Evolutionary conservation across 2,329 filamentous ascomycete genomes (phyloP).

Genomic region (Ophiocordyceps sinensis): DNA sequence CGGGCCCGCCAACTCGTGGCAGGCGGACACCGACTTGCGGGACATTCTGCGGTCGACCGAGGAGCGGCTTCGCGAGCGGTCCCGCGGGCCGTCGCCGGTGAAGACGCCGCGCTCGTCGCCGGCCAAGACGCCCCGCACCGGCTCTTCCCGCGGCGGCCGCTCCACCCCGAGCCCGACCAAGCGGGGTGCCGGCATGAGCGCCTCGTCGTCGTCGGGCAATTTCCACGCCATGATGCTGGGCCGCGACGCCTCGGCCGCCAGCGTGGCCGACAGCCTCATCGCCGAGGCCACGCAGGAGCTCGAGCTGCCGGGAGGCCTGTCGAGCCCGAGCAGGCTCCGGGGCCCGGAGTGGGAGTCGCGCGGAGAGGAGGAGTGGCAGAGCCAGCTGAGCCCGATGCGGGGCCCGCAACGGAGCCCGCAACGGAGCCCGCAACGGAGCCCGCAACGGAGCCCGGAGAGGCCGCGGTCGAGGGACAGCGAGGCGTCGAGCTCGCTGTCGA

Average conservation of each 20-base stretch:
- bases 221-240: slow-evolving; percentile 1
- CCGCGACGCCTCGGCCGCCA: slow-evolving; percentile 15
- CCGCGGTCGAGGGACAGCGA: slow-evolving; percentile 26
- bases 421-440: slow-evolving; percentile 4
- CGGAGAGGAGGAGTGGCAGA: slow-evolving; percentile 1
- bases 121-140: slow-evolving; percentile 1
- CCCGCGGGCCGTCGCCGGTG: slow-evolving; percentile 5
- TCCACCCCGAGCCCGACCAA: slow-evolving; percentile 15
- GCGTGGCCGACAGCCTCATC: slow-evolving; percentile 26
- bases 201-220: slow-evolving; percentile 5
- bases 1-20: slow-evolving; percentile 6
- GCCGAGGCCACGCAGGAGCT: slow-evolving; percentile 20
- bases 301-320: slow-evolving; percentile 19
- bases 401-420: slow-evolving; percentile 4
- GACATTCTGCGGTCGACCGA: slow-evolving; percentile 40
- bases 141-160: slow-evolving; percentile 4
- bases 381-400: slow-evolving; percentile 3
- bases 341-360: slow-evolving; percentile 12
- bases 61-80: slow-evolving; percentile 29
- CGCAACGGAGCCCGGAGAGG: slow-evolving; percentile 6
- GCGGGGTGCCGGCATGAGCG: slow-evolving; percentile 6
- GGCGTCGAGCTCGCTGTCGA: slow-evolving; percentile 39
- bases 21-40: slow-evolving; percentile 31
- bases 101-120: slow-evolving; percentile 7
- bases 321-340: slow-evolving; percentile 28